Evolutionary conservation across 2,329 filamentous ascomycete species (phyloP).

Genomic region (Ophiobolus disseminans): DNA sequence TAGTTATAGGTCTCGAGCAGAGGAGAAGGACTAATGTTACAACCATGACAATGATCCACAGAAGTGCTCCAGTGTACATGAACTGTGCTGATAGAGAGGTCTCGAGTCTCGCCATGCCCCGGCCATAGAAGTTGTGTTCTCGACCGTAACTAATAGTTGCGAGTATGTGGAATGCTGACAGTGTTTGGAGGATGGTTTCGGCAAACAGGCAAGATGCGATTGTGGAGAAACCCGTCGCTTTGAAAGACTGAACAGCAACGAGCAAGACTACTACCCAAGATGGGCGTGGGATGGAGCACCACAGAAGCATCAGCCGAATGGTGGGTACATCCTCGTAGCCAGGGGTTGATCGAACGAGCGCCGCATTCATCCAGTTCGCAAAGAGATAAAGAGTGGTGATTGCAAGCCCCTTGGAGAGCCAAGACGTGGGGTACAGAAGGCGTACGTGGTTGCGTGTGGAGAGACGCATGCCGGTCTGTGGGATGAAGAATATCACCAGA

Average conservation of each 20-base stretch:
- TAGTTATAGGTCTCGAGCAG: slow-evolving; percentile 1
- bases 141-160: slow-evolving; percentile 35
- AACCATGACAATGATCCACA: slow-evolving; percentile 31
- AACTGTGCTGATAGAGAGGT: slow-evolving; percentile 21
- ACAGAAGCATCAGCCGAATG: slow-evolving; percentile 36
- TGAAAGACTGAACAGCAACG: slow-evolving; percentile 14
- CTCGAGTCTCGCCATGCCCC: slow-evolving; percentile 18
- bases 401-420: slow-evolving; percentile 26
- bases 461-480: slow-evolving; percentile 3
- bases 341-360: slow-evolving; percentile 25
- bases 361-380: slow-evolving; percentile 28
- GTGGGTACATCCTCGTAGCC: slow-evolving; percentile 32
- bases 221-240: slow-evolving; percentile 15
- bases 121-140: slow-evolving; percentile 37
- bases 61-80: slow-evolving; percentile 40
- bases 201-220: slow-evolving; percentile 27
- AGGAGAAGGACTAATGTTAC: slow-evolving; percentile 12
- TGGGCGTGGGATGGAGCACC: slow-evolving; percentile 42
- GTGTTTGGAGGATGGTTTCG: slow-evolving; percentile 35
- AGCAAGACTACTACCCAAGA: slow-evolving; percentile 33
- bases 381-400: slow-evolving; percentile 31
- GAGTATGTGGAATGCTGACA: slow-evolving; percentile 32
- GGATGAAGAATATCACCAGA: slow-evolving; percentile 17
- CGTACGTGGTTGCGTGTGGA: slow-evolving; percentile 6
- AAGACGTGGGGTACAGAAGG: slow-evolving; percentile 8